A percentile compares a stretch with the other conserved stretches of the same genome.
These are phyloP conservation scores for Cymbidium sinense DNA, from an alignment of 106 monocot genomes.

Conservation along the genomic window DNA sequence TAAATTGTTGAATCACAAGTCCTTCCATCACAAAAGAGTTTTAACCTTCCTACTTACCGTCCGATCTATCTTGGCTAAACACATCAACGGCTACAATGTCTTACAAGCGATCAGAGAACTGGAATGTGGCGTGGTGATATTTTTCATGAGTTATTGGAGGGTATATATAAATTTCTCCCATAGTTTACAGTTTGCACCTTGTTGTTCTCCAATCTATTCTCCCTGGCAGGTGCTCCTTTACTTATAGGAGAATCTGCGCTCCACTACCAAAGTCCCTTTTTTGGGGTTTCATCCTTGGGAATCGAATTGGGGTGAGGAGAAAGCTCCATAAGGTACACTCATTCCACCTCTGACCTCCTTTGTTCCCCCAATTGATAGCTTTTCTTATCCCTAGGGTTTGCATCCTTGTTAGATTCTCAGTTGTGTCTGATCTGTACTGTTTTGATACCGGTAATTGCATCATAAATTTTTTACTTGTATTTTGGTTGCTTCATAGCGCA, in stretches of 20 bases:
- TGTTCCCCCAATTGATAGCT: not conserved
- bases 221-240: not conserved
- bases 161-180: not conserved
- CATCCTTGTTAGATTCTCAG: too few relatives aligned
- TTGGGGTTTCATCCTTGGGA: not conserved
- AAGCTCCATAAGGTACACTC: not conserved
- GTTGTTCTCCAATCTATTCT: not conserved
- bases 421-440: not conserved
- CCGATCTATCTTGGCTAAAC: not conserved
- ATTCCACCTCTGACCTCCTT: not conserved
- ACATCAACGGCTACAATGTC: not conserved
- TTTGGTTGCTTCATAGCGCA: not conserved
- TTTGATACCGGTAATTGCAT: not conserved
- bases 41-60: not conserved
- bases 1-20: not conserved
- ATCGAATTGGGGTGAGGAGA: not conserved
- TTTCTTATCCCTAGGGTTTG: not conserved
- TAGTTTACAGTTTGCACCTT: not conserved
- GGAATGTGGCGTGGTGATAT: not conserved
- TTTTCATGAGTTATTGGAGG: not conserved
- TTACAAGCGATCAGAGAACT: not conserved
- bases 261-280: not conserved
- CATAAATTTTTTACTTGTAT: not conserved
- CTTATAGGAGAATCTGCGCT: not conserved
- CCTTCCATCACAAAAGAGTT: not conserved